Evolutionary conservation across 2,329 filamentous ascomycete genomes (phyloP).

Genomic region (Nemania sp.): DNA sequence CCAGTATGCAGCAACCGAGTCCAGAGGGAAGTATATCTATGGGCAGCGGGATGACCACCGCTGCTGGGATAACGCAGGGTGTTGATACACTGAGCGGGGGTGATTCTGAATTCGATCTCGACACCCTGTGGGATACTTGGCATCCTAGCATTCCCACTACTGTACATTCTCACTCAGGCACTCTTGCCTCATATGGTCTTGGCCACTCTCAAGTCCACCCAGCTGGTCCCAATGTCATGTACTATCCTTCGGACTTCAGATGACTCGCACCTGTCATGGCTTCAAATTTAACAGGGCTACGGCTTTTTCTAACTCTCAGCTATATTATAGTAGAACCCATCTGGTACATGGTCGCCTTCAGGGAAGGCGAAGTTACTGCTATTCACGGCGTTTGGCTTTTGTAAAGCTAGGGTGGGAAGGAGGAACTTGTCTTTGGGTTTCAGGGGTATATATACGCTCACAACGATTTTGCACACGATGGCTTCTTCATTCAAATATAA

Average conservation of each 20-base stretch:
- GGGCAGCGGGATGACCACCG: slow-evolving; percentile 30
- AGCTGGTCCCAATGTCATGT: slow-evolving; percentile 28
- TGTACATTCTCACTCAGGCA: slow-evolving; percentile 1
- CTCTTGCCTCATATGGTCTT: slow-evolving; percentile 14
- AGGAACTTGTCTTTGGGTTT: neutral
- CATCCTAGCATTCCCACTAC: slow-evolving; percentile 9
- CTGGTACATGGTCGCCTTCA: neutral
- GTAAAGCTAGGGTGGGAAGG: neutral
- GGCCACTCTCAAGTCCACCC: slow-evolving; percentile 22
- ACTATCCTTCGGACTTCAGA: slow-evolving; percentile 24
- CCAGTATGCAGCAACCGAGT: slow-evolving; percentile 39
- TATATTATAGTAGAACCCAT: slow-evolving; percentile 10
- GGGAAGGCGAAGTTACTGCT: neutral
- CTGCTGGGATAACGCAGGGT: slow-evolving; percentile 29
- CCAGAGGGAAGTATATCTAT: slow-evolving; percentile 39
- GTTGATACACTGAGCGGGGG: slow-evolving; percentile 35
- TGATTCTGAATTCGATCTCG: slow-evolving; percentile 34
- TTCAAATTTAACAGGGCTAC: neutral
- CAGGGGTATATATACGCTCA: slow-evolving; percentile 4
- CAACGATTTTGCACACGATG: neutral
- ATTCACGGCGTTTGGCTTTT: neutral
- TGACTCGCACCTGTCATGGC: slow-evolving; percentile 9
- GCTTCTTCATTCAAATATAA: neutral
- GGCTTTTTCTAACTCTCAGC: neutral
- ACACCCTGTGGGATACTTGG: slow-evolving; percentile 27